Evolutionary conservation across 2,329 filamentous ascomycete species (phyloP), one percentile per base, ranked within the genome.

Genomic region (Fusarium albosuccineum): DNA sequence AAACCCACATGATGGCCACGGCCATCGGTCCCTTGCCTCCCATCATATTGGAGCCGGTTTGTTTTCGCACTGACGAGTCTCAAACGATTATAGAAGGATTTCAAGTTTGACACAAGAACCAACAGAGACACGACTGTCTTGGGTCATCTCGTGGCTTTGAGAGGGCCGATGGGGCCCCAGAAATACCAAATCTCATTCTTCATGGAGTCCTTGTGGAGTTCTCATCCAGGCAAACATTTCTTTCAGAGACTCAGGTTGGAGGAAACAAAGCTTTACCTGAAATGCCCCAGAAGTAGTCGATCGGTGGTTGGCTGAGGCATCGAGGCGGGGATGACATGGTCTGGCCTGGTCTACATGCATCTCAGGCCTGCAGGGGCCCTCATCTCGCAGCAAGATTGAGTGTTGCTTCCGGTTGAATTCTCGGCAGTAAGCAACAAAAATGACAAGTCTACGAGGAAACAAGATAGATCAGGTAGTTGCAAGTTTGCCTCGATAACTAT

Each of bases 1-100:
- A 41, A 6, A 51, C 57, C 72, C 72, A 75, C 63, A 75, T 76
- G 52, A 77, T 36, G 41, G 37, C 54, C 45, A 69, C 16, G n/a
- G 54, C 42, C 66, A 65, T 64, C 7, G 66, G 72, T 26, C 55
- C 68, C 42, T 68, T 40, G 34, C 68, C 67, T 16, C 60, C 62
- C 29, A 70, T 69, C 66, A 68, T 70, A 4, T 57, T 66, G 48
- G 27, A 22, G 26, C 30, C 26, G 8, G 10, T 27, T 22, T 37
- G 16, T 14, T 51, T 16, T 60, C 14, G 37, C 26, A 50, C 16
- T 26, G 30, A 16, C 29, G 29, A 13, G 7, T 16, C 16, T 30
- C 26, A 30, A 13, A 36, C 6, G 33, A 33, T 30, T 27, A 16
- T 11, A 33, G 16, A 14, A 45, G 39, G 6, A 27, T 22, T 14